Evolutionary conservation across 768 basidiomycete species (phyloP), one percentile per base, ranked within the genome.

Genomic region (Boletus reticulatus): DNA sequence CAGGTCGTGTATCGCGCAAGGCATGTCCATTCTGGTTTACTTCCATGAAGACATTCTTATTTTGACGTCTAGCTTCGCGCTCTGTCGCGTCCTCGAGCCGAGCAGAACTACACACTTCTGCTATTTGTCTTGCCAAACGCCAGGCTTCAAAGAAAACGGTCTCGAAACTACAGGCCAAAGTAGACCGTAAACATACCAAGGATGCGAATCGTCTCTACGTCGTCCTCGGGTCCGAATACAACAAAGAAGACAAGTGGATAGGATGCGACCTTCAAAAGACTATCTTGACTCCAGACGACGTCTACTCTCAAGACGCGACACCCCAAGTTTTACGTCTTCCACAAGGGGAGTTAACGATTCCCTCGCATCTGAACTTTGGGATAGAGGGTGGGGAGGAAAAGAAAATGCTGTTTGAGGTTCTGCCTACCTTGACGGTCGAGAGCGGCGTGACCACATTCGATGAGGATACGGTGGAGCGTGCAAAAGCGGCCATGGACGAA

Each of bases 201-300:
- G 41, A 76, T 63, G 31, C 77, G 67, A 51, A 76, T 73, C 44
- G 80, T 88, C 58, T 72, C 16, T 85, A 89, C 62, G 83, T 89
- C 54, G 80, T 95, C 16, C 81, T 94, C 7, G 94, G 94, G 13
- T 84, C 83, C 16, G 78, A 83, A 41, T 76, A 81, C 7, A 80
- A 80, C 57, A 81, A 89, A 51, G 84, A 87, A 52, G 65, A 75
- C 52, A 84, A 84, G 66, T 95, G 93, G 91, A 62, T 69, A 39
- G 73, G 76, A 24, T 84, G 84, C 68, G 80, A 85, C 70, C 83
- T 95, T 44, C 83, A 84, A 42, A 78, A 79, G 60, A 70, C 83
- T 53, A 73, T 91, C 63, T 75, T 92, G 50, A 76, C 84, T 54
- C 76, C 81, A 43, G 74, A 80, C 17, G 74, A 73, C n/a, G 72